These are phyloP conservation scores for Macrophomina phaseolina DNA, from an alignment of 2,329 filamentous ascomycete genomes.

Conservation along the genomic window DNA sequence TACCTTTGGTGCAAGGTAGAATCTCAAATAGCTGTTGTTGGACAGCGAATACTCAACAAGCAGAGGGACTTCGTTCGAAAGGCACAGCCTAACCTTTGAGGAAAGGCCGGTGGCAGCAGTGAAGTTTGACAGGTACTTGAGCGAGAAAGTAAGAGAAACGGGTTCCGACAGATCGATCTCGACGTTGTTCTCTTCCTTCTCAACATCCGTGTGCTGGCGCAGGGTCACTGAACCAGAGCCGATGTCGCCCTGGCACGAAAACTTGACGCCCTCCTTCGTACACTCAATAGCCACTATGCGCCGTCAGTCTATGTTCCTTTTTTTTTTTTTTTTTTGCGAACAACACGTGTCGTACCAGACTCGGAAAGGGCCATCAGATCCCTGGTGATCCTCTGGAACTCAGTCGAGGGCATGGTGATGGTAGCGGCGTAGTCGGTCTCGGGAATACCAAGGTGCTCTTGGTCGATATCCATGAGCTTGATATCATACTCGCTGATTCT, in stretches of 20 bases:
- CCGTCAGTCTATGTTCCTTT: slow-evolving; percentile 32
- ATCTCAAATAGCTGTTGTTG: slow-evolving; percentile 87
- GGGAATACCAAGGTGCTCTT: slow-evolving; percentile 97
- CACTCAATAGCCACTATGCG: slow-evolving; percentile 89
- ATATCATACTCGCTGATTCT: slow-evolving; percentile 98
- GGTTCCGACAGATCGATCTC: slow-evolving; percentile 91
- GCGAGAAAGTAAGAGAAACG: slow-evolving; percentile 92
- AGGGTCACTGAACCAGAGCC: slow-evolving; percentile 93
- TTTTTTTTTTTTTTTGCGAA: neutral
- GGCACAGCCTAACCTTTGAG: slow-evolving; percentile 81
- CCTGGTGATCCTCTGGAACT: slow-evolving; percentile 94
- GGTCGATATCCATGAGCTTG: slow-evolving; percentile 99
- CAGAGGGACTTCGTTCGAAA: slow-evolving; percentile 95
- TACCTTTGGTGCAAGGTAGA: slow-evolving; percentile 99
- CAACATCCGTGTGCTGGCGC: slow-evolving; percentile 84
- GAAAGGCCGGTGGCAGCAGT: slow-evolving; percentile 95
- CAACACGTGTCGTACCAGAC: slow-evolving; percentile 70
- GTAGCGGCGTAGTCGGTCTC: slow-evolving; percentile 98
- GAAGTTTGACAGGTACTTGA: slow-evolving; percentile 99
- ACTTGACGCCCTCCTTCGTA: slow-evolving; percentile 96
- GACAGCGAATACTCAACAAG: slow-evolving; percentile 88
- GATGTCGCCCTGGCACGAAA: slow-evolving; percentile 91
- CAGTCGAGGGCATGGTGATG: slow-evolving; percentile 82
- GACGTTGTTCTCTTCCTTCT: slow-evolving; percentile 85
- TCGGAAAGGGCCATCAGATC: slow-evolving; percentile 93